Evolutionary conservation across 805 yeast genomes (phyloP), one percentile per base, ranked within the genome.

Genomic region (Metschnikowia picachoensis): DNA sequence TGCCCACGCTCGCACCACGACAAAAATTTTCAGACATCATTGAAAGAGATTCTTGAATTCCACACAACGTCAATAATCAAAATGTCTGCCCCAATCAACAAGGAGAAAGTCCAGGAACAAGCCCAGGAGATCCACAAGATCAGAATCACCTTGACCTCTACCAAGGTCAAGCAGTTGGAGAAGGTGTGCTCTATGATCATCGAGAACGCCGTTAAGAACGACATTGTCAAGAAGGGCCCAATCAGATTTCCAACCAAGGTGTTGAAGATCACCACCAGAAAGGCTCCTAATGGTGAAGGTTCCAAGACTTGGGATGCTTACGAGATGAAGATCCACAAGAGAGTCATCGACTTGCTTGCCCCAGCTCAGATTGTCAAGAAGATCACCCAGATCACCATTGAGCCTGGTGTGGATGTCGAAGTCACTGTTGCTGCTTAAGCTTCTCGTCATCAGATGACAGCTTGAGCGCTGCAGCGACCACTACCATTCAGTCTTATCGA

Each of bases 201-300:
- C 77, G 75, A 72, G 74, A 90, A 88, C 70, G 97, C 98, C 74
- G 79, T 78, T 74, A 80, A 79, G 73, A 76, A 82, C 78, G 76
- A 85, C 67, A 81, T 91, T 70, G 80, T 77, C 74, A 90, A 89
- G 85, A 92, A 90, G 83, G 99, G 99, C 73, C 99, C 99, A 65
- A 96, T 94, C 71, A 91, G 99, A 87, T 78, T 94, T 80, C 99
- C 99, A 82, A 94, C 99, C 78, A 94, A 91, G 87, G 94, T 87
- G 66, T 87, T 94, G 72, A 89, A 87, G 79, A 82, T 94, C 80
- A 82, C 95, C 79, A 94, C 99, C 87, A 90, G 99, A 88, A 94
- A 94, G 91, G 87, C 99, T 72, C 99, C 99, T 71, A 95, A 95
- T 78, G 99, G 99, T 94, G 97, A 94, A 83, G 99, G 99, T 94